Evolutionary conservation across 2,329 filamentous ascomycete genomes (phyloP), one percentile per base, ranked within the genome.

Genomic region (Mariannaea sp.): DNA sequence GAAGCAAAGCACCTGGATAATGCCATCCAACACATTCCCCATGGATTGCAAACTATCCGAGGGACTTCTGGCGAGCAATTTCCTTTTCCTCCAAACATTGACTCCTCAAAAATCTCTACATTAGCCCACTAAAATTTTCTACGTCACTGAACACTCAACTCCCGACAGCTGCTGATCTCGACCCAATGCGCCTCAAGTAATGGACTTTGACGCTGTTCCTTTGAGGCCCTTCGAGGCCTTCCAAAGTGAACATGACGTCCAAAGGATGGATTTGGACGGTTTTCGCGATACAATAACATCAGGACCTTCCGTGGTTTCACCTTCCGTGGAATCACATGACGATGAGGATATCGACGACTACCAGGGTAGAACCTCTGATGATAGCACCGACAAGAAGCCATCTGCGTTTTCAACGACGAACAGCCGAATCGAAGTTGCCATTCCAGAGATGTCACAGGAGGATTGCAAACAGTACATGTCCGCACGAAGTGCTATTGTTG

Each of bases 401-500:
- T 14, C 2, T 14, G 19, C 33, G 36, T 8, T 22, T 9, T n/a
- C 36, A 14, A 26, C 27, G 20, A 41, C n/a, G 33, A 39, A 41
- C 29, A 57, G 9, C 6, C 33, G 50, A 20, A 42, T 75, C n/a
- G 65, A 74, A 43, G 62, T 75, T 17, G 53, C 58, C 1, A 62
- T 75, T 12, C 69, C 67, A 2, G 54, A 61, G 9, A 53, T 74
- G 10, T 33, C 66, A 2, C 4, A 27, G 2, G 66, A 67, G 24
- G 49, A 50, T n/a, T 67, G 65, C 35, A 53, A 57, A 1, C 61
- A 72, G 30, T 75, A 75, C 49, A 56, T 50, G 2, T 48, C 50
- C 8, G 56, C 73, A 3, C 58, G 64, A 1, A 79, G 75, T 53
- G 64, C 72, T 27, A 64, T 68, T 2, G 66, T 80, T 12, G 70